These are phyloP conservation scores for Colletotrichum destructivum DNA, from an alignment of 2,329 filamentous ascomycete species.

Conservation along the genomic window DNA sequence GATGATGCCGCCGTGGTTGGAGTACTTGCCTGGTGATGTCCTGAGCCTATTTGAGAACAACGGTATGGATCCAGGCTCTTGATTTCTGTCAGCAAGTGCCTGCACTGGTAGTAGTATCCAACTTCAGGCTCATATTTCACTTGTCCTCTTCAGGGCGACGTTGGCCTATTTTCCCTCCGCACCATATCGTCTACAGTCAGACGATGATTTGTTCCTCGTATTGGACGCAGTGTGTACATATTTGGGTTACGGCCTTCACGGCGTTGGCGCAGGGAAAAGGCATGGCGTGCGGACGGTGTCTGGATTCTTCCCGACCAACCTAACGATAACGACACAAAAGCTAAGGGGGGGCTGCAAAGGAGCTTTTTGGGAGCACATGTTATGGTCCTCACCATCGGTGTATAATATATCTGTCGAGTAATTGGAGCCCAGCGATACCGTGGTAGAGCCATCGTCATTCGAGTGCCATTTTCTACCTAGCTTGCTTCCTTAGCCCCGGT, in stretches of 20 bases:
- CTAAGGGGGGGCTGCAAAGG: background rate
- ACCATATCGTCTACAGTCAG: background rate
- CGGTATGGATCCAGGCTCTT: conserved; percentile 33
- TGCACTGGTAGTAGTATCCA: background rate
- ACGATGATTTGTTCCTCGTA: background rate
- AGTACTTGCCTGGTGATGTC: conserved; percentile 79
- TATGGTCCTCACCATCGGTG: background rate
- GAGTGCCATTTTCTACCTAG: background rate
- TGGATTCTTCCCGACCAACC: too few species aligned
- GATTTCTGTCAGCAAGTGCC: background rate
- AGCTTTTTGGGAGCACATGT: background rate
- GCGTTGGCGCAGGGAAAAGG: background rate
- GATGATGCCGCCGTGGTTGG: conserved; percentile 80
- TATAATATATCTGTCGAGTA: background rate
- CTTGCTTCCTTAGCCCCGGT: background rate
- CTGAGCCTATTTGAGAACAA: conserved; percentile 66
- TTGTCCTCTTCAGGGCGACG: too few species aligned
- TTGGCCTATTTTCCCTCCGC: too few species aligned
- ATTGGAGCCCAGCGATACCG: background rate
- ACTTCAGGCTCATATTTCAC: background rate
- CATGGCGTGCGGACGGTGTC: background rate
- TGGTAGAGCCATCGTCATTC: too few species aligned
- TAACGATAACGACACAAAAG: conserved; percentile 2
- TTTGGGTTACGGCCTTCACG: background rate
- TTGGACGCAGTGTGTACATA: background rate